Conservation (phyloP, 768 basidiomycete genomes). For the Omphalotus guepiniiformis region DNA sequence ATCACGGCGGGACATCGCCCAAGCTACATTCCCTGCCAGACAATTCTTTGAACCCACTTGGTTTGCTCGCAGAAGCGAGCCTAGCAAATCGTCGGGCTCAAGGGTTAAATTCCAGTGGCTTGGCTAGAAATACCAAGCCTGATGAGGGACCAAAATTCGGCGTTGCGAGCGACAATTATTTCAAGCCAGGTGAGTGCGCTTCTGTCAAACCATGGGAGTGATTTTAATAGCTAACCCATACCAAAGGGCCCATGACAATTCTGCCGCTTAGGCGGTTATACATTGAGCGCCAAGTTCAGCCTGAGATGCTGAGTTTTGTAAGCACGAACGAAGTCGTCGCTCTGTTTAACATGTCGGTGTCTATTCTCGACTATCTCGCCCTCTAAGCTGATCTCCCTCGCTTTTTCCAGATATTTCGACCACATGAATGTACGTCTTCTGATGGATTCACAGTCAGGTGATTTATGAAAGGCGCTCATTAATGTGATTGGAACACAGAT, state of each 20-base stretch:
- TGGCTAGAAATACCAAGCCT: slow-evolving; percentile 33
- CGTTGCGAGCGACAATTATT: slow-evolving; percentile 84
- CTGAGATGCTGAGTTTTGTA: slow-evolving; percentile 90
- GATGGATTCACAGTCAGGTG: slow-evolving; percentile 19
- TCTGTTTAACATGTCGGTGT: slow-evolving; percentile 81
- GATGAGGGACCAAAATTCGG: slow-evolving; percentile 55
- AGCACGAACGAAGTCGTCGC: slow-evolving; percentile 86
- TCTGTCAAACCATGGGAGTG: background rate
- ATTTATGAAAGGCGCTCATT: slow-evolving; percentile 8
- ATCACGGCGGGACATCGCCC: slow-evolving; percentile 56
- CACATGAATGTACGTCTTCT: slow-evolving; percentile 63
- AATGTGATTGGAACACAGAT: slow-evolving; percentile 38
- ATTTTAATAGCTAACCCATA: slow-evolving; percentile 9
- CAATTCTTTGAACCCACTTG: slow-evolving; percentile 88
- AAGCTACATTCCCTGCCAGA: slow-evolving; percentile 90
- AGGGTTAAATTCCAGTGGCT: slow-evolving; percentile 34
- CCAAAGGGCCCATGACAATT: slow-evolving; percentile 82
- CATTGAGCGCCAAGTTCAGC: slow-evolving; percentile 87
- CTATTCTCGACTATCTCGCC: slow-evolving; percentile 3
- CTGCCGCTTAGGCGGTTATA: slow-evolving; percentile 76
- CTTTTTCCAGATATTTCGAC: slow-evolving; percentile 59
- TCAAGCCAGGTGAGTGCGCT: slow-evolving; percentile 70
- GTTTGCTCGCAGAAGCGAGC: slow-evolving; percentile 87
- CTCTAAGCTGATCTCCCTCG: slow-evolving; percentile 10
- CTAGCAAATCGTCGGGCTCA: slow-evolving; percentile 68